phyloP scores from a whole-genome alignment of 306 rosid species.

The Canavalia ensiformis region DNA sequence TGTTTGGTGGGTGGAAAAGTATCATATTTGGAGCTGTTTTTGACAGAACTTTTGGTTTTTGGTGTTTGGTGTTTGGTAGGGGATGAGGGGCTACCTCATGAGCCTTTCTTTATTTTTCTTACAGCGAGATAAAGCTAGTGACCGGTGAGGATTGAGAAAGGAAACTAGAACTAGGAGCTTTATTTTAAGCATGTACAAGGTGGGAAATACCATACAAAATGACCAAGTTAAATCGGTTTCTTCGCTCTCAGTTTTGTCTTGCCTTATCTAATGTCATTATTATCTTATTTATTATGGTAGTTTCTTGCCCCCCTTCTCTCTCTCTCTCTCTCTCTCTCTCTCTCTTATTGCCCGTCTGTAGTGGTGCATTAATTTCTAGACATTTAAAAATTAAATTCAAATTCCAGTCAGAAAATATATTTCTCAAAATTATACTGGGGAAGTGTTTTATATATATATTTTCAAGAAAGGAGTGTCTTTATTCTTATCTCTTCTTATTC shows the following conservation, averaged over 20 bases:
- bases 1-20: conserved; percentile 53
- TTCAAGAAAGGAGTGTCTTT: not conserved
- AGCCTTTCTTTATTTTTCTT: not conserved
- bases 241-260: conserved; percentile 25
- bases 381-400: not conserved
- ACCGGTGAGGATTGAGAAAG: not conserved
- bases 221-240: not conserved
- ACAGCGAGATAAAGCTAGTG: not conserved
- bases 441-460: no score
- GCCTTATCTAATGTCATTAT: not conserved
- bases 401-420: not conserved
- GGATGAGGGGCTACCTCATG: not conserved
- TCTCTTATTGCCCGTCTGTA: not conserved
- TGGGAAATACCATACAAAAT: conserved; percentile 7
- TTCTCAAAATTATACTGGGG: not conserved
- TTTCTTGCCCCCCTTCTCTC: not conserved
- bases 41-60: not conserved
- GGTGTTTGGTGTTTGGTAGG: conserved; percentile 38
- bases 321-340: not conserved
- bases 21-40: conserved; percentile 16
- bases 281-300: conserved; percentile 24
- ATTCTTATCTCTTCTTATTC: not conserved
- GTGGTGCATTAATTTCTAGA: not conserved
- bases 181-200: conserved; percentile 40
- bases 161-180: conserved; percentile 28